Base-by-base conservation (phyloP, 1,284 basidiomycete species). In the Apiotrichum veenhuisii region DNA sequence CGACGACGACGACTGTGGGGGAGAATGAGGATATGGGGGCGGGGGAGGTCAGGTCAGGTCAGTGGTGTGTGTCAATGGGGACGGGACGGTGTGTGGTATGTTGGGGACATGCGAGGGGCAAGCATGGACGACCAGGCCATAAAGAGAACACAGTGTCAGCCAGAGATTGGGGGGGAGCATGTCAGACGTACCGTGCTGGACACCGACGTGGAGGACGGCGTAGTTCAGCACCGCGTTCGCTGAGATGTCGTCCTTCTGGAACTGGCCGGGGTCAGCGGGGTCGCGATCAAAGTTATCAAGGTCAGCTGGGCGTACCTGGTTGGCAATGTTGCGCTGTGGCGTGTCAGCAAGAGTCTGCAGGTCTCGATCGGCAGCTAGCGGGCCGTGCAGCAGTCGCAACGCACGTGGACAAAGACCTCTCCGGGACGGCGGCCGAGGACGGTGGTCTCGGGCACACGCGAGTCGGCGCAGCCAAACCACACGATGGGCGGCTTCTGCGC, bases 211-310 rank as follows among this genome's bases (percentile, higher is more conserved):
- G 62, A 84, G 82, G 41, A 97, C 82, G 9, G 90, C 91, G 74
- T 88, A 97, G 12, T 84, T 81, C 60, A 97, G 82, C 3, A 91
- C 88, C 1, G 90, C 83, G 50, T 85, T 80, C 1, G 85, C 86
- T 64, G 84, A 57, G 43, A 15, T 43, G 55, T 61, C 59, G 33
- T 53, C 47, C 18, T 33, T 15, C 23, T 58, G 56, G 53, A 61
- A 61, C 59, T 61, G n/a, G n/a, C n/a, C n/a, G n/a, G n/a, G n/a
- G n/a, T n/a, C n/a, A n/a, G n/a, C n/a, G n/a, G n/a, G n/a, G n/a
- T n/a, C n/a, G n/a, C n/a, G n/a, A n/a, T n/a, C n/a, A n/a, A n/a
- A n/a, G n/a, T n/a, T n/a, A n/a, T n/a, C n/a, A n/a, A n/a, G n/a
- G 43, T 59, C 25, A 34, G 10, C 5, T 23, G 7, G 7, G 17